Conservation (phyloP, 192 early-diverging fungal species). For the Radiomyces spectabilis region DNA sequence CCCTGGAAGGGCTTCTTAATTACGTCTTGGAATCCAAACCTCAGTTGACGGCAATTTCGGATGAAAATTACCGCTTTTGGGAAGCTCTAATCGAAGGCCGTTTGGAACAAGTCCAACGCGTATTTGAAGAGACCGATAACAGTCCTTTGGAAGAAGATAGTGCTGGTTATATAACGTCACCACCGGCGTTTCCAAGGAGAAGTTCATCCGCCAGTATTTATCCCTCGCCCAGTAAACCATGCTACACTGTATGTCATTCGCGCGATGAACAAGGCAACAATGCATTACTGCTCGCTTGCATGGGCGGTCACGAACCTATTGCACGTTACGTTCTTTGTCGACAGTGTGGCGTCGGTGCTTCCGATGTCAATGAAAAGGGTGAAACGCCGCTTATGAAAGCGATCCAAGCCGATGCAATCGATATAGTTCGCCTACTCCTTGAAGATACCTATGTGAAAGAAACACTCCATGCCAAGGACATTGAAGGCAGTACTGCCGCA, state of each 20-base stretch:
- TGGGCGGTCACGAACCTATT: no score
- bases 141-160: constrained; percentile 6
- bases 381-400: constrained; percentile 35
- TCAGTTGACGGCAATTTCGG: constrained; percentile 23
- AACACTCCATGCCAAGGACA: constrained; percentile 27
- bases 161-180: constrained; percentile 8
- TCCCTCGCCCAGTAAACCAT: no score
- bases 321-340: no score
- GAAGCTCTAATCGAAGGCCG: constrained; percentile 20
- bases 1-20: constrained; percentile 36
- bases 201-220: no score
- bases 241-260: no score
- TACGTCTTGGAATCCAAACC: constrained; percentile 28
- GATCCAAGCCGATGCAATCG: constrained; percentile 16
- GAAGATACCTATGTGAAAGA: constrained; percentile 3
- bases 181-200: no score
- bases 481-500: constrained; percentile 29
- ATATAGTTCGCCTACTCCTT: constrained; percentile 21
- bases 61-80: constrained; percentile 30
- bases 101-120: constrained; percentile 8
- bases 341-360: constrained; percentile 1
- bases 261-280: constrained; percentile 34
- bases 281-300: constrained; percentile 19
- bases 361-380: constrained; percentile 27
- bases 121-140: background rate